Evolutionary conservation across 768 basidiomycete species (phyloP).

Genomic region (Tephrocybe sp.): DNA sequence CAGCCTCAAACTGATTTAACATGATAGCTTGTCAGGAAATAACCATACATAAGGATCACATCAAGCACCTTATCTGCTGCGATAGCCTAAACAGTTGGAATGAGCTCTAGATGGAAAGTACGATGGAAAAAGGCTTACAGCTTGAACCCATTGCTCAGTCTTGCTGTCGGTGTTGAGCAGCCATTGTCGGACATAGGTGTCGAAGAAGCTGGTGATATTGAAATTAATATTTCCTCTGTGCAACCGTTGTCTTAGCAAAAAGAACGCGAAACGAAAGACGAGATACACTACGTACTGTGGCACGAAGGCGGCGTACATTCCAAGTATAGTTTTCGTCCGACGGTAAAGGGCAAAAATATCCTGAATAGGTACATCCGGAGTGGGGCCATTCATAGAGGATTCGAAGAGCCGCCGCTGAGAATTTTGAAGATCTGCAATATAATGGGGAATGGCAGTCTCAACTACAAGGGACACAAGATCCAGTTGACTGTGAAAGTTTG

Average conservation of each 20-base stretch:
- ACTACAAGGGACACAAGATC: constrained; percentile 76
- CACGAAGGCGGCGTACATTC: constrained; percentile 82
- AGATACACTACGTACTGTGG: constrained; percentile 53
- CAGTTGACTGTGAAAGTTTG: constrained; percentile 45
- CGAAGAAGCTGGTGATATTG: constrained; percentile 76
- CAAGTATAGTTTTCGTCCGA: constrained; percentile 66
- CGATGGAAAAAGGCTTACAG: constrained; percentile 48
- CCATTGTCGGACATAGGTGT: constrained; percentile 87
- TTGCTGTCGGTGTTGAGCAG: constrained; percentile 83
- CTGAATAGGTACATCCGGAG: constrained; percentile 83
- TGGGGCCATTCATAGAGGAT: constrained; percentile 82
- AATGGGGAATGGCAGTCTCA: constrained; percentile 64
- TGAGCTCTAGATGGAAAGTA: constrained; percentile 4
- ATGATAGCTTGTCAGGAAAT: constrained; percentile 8
- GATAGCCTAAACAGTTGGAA: constrained; percentile 48
- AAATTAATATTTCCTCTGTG: constrained; percentile 58
- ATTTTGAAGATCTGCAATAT: constrained; percentile 62
- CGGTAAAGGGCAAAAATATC: constrained; percentile 88
- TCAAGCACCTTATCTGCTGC: constrained; percentile 56
- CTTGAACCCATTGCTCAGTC: constrained; percentile 92
- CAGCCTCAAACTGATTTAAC: constrained; percentile 62
- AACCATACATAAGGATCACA: not conserved
- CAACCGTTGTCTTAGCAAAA: constrained; percentile 4
- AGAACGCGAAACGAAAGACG: not conserved
- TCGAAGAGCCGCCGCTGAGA: constrained; percentile 76